Percentiles rank a stretch among this genome's conserved stretches.
Evolutionary conservation across 306 rosid species (phyloP).

Genomic region (Casuarina glauca): DNA sequence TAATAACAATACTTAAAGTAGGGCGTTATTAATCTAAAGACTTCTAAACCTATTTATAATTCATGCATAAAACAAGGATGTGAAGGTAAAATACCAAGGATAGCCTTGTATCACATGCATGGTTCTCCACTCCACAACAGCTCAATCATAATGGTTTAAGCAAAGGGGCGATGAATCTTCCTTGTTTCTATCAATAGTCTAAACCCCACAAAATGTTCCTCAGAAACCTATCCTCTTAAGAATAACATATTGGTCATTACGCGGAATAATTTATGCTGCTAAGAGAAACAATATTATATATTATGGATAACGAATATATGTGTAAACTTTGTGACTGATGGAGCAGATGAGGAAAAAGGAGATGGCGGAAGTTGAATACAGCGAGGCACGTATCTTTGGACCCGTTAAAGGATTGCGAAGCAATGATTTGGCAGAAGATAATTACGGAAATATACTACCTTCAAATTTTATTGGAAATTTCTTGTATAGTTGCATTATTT

Average conservation of each 20-base stretch:
- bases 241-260: background rate
- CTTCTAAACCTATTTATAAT: background rate
- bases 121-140: background rate
- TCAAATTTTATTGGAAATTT: constrained; percentile 9
- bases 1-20: too few relatives aligned
- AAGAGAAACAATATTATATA: constrained; percentile 9
- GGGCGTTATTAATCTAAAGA: too few relatives aligned
- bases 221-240: constrained; percentile 23
- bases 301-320: constrained; percentile 29
- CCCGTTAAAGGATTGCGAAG: constrained; percentile 35
- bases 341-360: constrained; percentile 14
- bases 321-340: constrained; percentile 7
- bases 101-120: background rate
- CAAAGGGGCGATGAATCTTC: constrained; percentile 19
- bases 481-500: constrained; percentile 12
- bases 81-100: background rate
- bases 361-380: constrained; percentile 35
- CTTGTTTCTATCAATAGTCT: constrained; percentile 26
- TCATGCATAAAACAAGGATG: background rate
- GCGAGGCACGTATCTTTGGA: constrained; percentile 43
- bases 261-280: constrained; percentile 17
- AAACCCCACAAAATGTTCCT: constrained; percentile 28
- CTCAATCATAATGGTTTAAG: background rate
- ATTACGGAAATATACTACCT: constrained; percentile 4
- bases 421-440: constrained; percentile 25